Base-by-base conservation (phyloP, 441 rosid species). In the Syzygium malaccense region DNA sequence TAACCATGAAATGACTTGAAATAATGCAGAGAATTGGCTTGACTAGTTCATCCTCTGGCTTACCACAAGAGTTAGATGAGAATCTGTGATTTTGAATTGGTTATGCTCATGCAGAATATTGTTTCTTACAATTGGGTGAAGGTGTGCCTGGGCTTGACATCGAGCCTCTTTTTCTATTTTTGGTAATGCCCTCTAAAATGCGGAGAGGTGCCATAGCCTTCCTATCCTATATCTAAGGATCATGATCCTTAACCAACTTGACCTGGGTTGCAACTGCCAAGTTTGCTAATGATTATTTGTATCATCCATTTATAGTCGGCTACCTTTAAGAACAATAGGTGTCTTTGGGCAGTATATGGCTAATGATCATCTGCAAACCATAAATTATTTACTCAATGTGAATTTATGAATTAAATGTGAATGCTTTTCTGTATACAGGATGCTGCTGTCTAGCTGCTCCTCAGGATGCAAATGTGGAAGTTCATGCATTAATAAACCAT, bases 391-490 rank as follows among this genome's bases (percentile, higher is more conserved):
- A 75, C 10, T 23, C 37, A 41, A 87, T 26, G 23, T 17, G 71
- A 51, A 48, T 64, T 62, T 25, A 8, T 60, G 58, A 75, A 45
- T 48, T 37, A 66, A 37, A 32, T 23, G 60, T 79, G 53, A 45
- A 45, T 89, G 55, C 30, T 89, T 85, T 83, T 85, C 45, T 75
- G 55, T 89, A 84, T 90, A 86, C 92, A 97, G 99, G 94, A 96
- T 97, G 99, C 93, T 98, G 75, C 90, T 96, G 60, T 97, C 99
- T 89, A 95, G 95, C 91, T 98, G 99, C 93, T 98, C 99, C 41
- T 95, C 98, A 7, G 96, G 97, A 84, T 98, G 99, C 93, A 96
- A 92, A 85, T 98, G 99, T 92, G 98, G 98, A 87, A 91, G 89
- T 88, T 92, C 92, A 88, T 97, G 99, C 93, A 93, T 91, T 87